Conservation (phyloP, 495 filamentous ascomycete genomes). For the Aspergillus sparsus region DNA sequence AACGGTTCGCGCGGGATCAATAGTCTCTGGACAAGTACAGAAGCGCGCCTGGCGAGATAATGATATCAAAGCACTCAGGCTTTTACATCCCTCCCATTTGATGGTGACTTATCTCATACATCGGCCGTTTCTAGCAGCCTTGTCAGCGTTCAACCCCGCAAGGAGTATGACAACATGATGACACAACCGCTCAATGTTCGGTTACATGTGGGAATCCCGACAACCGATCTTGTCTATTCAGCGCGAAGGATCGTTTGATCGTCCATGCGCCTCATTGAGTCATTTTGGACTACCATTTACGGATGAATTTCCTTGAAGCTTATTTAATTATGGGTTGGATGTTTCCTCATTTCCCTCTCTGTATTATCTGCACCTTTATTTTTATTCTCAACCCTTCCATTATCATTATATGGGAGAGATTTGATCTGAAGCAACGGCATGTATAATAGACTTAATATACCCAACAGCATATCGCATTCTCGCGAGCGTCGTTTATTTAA, state of each 20-base stretch:
- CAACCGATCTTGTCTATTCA: constrained; percentile 12
- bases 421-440: constrained; percentile 39
- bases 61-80: constrained; percentile 18
- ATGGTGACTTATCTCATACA: constrained; percentile 17
- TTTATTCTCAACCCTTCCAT: constrained; percentile 19
- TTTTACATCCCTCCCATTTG: constrained; percentile 11
- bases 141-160: constrained; percentile 24
- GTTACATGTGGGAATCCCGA: constrained; percentile 21
- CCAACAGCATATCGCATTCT: constrained; percentile 40
- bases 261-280: constrained; percentile 16
- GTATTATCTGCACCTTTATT: neutral
- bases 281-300: constrained; percentile 5
- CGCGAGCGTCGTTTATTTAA: constrained; percentile 12
- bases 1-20: constrained; percentile 19
- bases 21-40: constrained; percentile 15
- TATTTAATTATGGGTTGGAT: constrained; percentile 13
- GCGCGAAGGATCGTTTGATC: constrained; percentile 13
- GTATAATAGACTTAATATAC: constrained; percentile 54
- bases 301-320: constrained; percentile 13
- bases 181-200: constrained; percentile 17
- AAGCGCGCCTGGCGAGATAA: constrained; percentile 15
- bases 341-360: constrained; percentile 13
- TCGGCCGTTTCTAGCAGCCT: constrained; percentile 13
- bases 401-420: constrained; percentile 20
- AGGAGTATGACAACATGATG: constrained; percentile 23